A percentile compares a stretch with the other conserved stretches of the same genome.
phyloP scores from a whole-genome alignment of 148 eudicot genomes.

The Rhododendron henanense region DNA sequence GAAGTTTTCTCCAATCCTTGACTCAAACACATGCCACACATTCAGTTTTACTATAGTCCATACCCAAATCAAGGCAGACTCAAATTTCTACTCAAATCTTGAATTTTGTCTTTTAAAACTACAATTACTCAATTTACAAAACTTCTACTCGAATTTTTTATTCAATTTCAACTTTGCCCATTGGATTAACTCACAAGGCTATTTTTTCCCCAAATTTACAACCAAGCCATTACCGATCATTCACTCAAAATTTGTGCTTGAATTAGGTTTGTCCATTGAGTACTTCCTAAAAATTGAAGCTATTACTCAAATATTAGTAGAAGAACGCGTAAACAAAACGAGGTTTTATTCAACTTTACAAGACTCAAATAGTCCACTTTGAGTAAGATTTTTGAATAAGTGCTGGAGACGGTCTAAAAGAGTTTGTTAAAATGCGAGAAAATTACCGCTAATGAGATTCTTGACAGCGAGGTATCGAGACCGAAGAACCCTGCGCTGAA shows the following conservation, averaged over 20 bases:
- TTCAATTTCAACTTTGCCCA: not conserved
- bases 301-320: not conserved
- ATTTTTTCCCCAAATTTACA: not conserved
- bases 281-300: not conserved
- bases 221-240: not conserved
- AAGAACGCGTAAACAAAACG: not conserved
- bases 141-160: not conserved
- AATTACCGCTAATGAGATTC: constrained; percentile 54
- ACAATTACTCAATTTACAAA: not conserved
- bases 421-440: not conserved
- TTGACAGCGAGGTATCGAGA: constrained; percentile 69
- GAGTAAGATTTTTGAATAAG: not conserved
- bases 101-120: not conserved
- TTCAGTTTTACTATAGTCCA: not conserved
- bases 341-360: not conserved
- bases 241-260: not conserved
- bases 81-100: not conserved
- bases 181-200: not conserved
- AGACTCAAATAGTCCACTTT: not conserved
- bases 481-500: constrained; percentile 58
- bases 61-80: not conserved
- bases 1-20: not conserved
- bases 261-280: not conserved
- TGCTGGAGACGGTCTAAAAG: not conserved
- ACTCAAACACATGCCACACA: not conserved